These are phyloP conservation scores for Nosema muscidifuracis DNA, from an alignment of 371 early-diverging fungal species.

Conservation along the genomic window DNA sequence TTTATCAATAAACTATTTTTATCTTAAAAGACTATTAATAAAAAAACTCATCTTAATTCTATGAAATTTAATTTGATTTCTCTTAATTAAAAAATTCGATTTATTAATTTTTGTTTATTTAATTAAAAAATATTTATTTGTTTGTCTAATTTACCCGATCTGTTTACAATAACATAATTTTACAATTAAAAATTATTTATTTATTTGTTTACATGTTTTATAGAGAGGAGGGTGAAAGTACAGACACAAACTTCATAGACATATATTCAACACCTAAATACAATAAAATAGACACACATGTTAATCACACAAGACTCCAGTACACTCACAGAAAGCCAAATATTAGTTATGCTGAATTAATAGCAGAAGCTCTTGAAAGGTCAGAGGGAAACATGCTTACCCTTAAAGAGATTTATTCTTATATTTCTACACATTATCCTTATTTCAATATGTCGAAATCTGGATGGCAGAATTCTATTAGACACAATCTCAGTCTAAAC, in stretches of 20 bases:
- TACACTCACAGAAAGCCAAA: conserved; percentile 47
- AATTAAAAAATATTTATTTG: too few relatives aligned
- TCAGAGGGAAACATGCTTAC: conserved; percentile 59
- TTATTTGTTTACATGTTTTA: conserved; percentile 47
- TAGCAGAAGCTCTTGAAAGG: conserved; percentile 60
- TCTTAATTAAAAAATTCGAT: too few relatives aligned
- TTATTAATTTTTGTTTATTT: too few relatives aligned
- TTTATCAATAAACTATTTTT: too few relatives aligned
- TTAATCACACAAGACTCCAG: background rate
- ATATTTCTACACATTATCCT: conserved; percentile 59
- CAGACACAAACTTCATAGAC: conserved; percentile 9
- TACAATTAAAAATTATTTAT: conserved; percentile 17
- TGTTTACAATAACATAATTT: too few relatives aligned
- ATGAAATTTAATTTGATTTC: too few relatives aligned
- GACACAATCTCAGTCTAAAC: conserved; percentile 86
- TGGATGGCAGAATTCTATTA: conserved; percentile 75
- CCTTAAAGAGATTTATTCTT: conserved; percentile 62
- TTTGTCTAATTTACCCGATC: too few relatives aligned
- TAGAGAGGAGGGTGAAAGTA: conserved; percentile 21
- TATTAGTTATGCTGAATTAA: conserved; percentile 61
- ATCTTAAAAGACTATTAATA: too few relatives aligned
- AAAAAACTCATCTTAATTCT: too few relatives aligned
- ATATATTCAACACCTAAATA: background rate
- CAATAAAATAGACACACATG: background rate
- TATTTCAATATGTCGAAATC: conserved; percentile 53